Evolutionary conservation across 805 yeast species (phyloP), one percentile per base, ranked within the genome.

Genomic region (Henningerozyma blattae): DNA sequence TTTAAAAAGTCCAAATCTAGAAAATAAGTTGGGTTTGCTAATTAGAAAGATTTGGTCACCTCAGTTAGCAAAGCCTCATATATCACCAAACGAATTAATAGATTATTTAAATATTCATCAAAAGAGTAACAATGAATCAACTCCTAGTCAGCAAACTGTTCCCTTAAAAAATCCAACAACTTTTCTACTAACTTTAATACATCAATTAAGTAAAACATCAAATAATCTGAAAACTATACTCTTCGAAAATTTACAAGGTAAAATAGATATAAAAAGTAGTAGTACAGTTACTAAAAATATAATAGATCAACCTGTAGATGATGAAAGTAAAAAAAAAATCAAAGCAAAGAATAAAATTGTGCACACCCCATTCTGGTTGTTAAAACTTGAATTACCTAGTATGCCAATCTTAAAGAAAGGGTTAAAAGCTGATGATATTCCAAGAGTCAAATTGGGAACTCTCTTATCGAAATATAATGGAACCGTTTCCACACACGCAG

Each of bases 81-180:
- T 80, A 2, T 75, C 89, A 0, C 77, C 84, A 1, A 79, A 73
- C 47, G 84, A 77, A 33, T 54, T 83, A 6, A 48, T 77, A 30
- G 74, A 74, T 37, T 60, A 57, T 39, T 53, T 77, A 4, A 53
- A 68, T 2, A 44, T 56, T 1, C 35, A 49, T n/a, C 63, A 78
- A 1, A 61, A 65, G n/a, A n/a, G n/a, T n/a, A n/a, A n/a, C n/a
- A n/a, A n/a, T n/a, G n/a, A n/a, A n/a, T n/a, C n/a, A n/a, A n/a
- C n/a, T n/a, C n/a, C n/a, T n/a, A n/a, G n/a, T n/a, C n/a, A n/a
- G n/a, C n/a, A n/a, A n/a, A n/a, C n/a, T n/a, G n/a, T n/a, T n/a
- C n/a, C n/a, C n/a, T n/a, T n/a, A n/a, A n/a, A n/a, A n/a, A n/a
- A 72, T 28, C 89, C 91, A 1, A 70, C 69, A 39, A 57, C 56